Evolutionary conservation across 441 rosid genomes (phyloP).

Genomic region (Kokia cookei): DNA sequence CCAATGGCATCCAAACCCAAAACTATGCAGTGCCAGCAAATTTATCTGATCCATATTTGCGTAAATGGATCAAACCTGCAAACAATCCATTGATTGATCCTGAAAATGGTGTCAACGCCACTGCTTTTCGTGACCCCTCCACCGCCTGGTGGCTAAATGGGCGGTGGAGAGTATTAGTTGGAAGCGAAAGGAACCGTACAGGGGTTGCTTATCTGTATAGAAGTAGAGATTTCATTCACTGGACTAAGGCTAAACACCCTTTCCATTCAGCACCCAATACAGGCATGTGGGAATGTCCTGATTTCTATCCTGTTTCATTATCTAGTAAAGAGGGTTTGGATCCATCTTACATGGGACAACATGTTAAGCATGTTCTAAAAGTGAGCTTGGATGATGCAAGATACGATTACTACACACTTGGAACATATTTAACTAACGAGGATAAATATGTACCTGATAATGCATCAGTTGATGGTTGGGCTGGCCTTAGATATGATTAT

Average conservation of each 20-base stretch:
- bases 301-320: slow-evolving; percentile 61
- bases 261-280: slow-evolving; percentile 42
- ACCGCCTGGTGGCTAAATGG: slow-evolving; percentile 70
- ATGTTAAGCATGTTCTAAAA: slow-evolving; percentile 55
- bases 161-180: slow-evolving; percentile 57
- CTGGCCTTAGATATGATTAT: slow-evolving; percentile 71
- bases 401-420: slow-evolving; percentile 73
- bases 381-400: slow-evolving; percentile 73
- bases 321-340: slow-evolving; percentile 48
- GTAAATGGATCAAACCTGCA: slow-evolving; percentile 66
- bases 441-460: slow-evolving; percentile 62
- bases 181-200: slow-evolving; percentile 41
- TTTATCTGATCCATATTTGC: slow-evolving; percentile 69
- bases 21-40: slow-evolving; percentile 69
- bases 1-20: slow-evolving; percentile 42
- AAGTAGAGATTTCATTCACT: slow-evolving; percentile 59
- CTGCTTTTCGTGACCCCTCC: slow-evolving; percentile 86
- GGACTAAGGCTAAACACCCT: slow-evolving; percentile 70
- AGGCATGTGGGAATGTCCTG: slow-evolving; percentile 93
- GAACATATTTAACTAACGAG: slow-evolving; percentile 33
- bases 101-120: slow-evolving; percentile 40
- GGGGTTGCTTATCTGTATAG: slow-evolving; percentile 66
- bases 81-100: slow-evolving; percentile 62
- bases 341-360: slow-evolving; percentile 22
- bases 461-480: slow-evolving; percentile 62